Conservation (phyloP, 768 basidiomycete species). For the Boletus eberwhitei region DNA sequence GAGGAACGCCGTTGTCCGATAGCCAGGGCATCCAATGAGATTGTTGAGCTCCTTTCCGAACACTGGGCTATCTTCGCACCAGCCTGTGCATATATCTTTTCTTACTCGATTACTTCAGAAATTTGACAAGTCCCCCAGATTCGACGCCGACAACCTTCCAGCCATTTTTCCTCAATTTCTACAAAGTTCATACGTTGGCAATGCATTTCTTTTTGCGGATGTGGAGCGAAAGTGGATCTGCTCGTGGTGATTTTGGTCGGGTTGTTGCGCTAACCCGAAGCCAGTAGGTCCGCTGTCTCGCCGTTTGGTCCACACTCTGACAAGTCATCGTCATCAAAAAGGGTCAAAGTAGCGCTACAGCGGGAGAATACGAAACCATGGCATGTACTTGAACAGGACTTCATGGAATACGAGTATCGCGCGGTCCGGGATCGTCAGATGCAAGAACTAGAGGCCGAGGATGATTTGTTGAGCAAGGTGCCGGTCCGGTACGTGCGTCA, state of each 20-base stretch:
- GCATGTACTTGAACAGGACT: slow-evolving; percentile 82
- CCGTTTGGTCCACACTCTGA: not conserved
- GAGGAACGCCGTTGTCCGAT: slow-evolving; percentile 77
- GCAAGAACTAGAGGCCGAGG: slow-evolving; percentile 85
- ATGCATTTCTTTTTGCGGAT: slow-evolving; percentile 87
- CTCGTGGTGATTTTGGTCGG: slow-evolving; percentile 70
- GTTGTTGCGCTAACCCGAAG: slow-evolving; percentile 75
- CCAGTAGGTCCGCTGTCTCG: slow-evolving; percentile 56
- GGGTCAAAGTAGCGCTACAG: slow-evolving; percentile 73
- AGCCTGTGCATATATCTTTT: slow-evolving; percentile 55
- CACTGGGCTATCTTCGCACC: slow-evolving; percentile 86
- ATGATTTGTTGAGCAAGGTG: slow-evolving; percentile 81
- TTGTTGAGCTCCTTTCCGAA: slow-evolving; percentile 79
- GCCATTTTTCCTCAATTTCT: slow-evolving; percentile 85
- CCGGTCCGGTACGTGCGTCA: slow-evolving; percentile 66
- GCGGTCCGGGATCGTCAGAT: slow-evolving; percentile 85
- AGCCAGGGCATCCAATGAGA: slow-evolving; percentile 79
- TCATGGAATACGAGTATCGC: slow-evolving; percentile 79
- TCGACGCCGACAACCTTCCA: slow-evolving; percentile 79
- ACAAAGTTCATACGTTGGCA: slow-evolving; percentile 75
- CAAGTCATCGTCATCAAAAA: slow-evolving; percentile 28
- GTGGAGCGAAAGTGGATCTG: slow-evolving; percentile 87
- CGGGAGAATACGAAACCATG: slow-evolving; percentile 73
- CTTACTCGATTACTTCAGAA: not conserved
- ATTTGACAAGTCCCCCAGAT: slow-evolving; percentile 36